A percentile compares a stretch with the other conserved stretches of the same genome.
phyloP scores from a whole-genome alignment of 495 filamentous ascomycete species.

The Lasiosphaeria miniovina region DNA sequence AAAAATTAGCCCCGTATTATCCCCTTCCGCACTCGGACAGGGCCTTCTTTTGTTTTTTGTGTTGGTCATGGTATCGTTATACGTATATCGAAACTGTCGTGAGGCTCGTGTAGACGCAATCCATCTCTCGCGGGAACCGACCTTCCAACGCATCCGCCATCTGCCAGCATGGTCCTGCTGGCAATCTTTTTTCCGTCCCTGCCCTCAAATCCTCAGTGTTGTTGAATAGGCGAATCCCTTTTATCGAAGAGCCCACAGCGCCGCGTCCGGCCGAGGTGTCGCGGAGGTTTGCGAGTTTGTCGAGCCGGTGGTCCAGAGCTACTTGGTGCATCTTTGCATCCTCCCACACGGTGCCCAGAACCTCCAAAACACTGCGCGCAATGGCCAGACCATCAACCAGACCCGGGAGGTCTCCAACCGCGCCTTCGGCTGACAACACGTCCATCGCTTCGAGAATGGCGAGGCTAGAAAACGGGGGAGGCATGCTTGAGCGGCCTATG shows the following conservation, averaged over 20 bases:
- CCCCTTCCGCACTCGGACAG: no score
- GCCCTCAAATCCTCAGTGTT: constrained; percentile 3
- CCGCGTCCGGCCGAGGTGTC: constrained; percentile 10
- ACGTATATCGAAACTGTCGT: neutral
- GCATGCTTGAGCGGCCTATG: constrained; percentile 12
- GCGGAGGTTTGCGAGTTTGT: constrained; percentile 18
- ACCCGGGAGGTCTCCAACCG: constrained; percentile 16
- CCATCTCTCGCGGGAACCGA: constrained; percentile 28
- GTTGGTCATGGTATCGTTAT: neutral
- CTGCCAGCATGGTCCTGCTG: constrained; percentile 20
- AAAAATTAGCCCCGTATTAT: no score
- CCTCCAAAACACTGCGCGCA: constrained; percentile 22
- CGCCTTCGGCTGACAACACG: constrained; percentile 28
- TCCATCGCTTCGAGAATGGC: constrained; percentile 28
- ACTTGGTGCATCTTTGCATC: constrained; percentile 21
- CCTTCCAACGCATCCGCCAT: constrained; percentile 23
- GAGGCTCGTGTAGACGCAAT: constrained; percentile 23
- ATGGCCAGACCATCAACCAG: constrained; percentile 21
- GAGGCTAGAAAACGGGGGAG: constrained; percentile 22
- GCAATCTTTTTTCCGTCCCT: neutral
- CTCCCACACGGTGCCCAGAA: constrained; percentile 22
- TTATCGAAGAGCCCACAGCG: neutral
- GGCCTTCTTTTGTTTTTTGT: neutral
- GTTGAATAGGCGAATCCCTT: constrained; percentile 16
- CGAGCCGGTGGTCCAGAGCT: constrained; percentile 24